phyloP scores from a whole-genome alignment of 2,329 filamentous ascomycete genomes.

The Claviceps capensis region DNA sequence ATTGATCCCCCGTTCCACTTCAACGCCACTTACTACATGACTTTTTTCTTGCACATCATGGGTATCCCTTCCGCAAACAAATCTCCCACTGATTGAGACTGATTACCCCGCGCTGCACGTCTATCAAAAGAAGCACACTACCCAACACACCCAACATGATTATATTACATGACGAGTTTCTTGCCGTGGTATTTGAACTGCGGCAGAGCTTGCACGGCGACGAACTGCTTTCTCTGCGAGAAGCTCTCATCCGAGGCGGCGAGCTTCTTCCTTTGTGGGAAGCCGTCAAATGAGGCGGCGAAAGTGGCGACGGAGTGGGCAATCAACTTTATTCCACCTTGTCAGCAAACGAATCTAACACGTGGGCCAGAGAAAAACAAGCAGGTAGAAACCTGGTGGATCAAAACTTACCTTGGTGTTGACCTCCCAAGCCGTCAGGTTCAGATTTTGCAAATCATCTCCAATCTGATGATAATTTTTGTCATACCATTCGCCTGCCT shows the following conservation, averaged over 20 bases:
- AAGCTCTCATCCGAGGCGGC: conserved; percentile 9
- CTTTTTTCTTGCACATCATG: too few species aligned
- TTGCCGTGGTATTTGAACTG: conserved; percentile 34
- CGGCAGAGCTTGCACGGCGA: background rate
- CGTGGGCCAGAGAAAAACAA: too few species aligned
- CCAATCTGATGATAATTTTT: conserved; percentile 49
- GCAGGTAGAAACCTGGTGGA: background rate
- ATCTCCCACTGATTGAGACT: too few species aligned
- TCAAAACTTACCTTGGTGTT: conserved; percentile 39
- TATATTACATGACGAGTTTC: conserved; percentile 29
- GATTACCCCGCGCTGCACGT: too few species aligned
- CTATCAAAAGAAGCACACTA: too few species aligned
- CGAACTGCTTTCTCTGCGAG: background rate
- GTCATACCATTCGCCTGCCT: conserved; percentile 46
- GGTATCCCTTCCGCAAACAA: too few species aligned
- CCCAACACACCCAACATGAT: too few species aligned
- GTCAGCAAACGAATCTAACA: too few species aligned
- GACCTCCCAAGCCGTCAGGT: conserved; percentile 44
- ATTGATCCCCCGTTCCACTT: too few species aligned
- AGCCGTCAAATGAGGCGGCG: conserved; percentile 49
- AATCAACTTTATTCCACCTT: conserved; percentile 34
- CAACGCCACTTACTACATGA: too few species aligned
- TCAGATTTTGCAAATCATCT: conserved; percentile 43
- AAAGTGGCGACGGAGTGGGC: conserved; percentile 62
- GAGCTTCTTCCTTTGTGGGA: conserved; percentile 38